Percentiles rank a stretch among this genome's conserved stretches.
Evolutionary conservation across 805 yeast genomes (phyloP).

Genomic region (Saccharomyces eubayanus): DNA sequence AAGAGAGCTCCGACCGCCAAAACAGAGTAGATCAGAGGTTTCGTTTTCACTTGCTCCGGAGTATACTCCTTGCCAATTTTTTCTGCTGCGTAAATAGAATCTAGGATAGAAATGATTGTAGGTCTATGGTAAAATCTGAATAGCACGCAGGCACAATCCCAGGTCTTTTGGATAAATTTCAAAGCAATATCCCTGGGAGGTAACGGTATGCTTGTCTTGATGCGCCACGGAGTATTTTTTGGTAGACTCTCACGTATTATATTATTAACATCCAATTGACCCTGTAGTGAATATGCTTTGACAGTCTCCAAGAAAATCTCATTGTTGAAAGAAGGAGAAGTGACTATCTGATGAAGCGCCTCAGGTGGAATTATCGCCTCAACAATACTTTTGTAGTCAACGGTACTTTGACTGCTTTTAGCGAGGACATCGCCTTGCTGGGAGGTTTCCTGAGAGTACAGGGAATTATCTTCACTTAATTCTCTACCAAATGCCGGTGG

Average conservation of each 20-base stretch:
- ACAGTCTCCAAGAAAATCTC: constrained; percentile 1
- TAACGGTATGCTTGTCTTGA: constrained; percentile 22
- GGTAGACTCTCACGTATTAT: background rate
- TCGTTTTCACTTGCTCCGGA: constrained; percentile 61
- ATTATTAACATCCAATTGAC: background rate
- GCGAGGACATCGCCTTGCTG: background rate
- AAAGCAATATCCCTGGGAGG: constrained; percentile 72
- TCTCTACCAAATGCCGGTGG: background rate
- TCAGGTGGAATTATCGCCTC: constrained; percentile 5
- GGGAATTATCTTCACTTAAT: background rate
- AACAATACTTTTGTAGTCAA: constrained; percentile 3
- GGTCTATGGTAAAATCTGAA: constrained; percentile 85
- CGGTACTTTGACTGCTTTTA: background rate
- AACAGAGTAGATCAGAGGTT: constrained; percentile 78
- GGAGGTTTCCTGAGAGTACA: background rate
- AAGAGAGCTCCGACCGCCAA: constrained; percentile 84
- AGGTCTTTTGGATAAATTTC: constrained; percentile 62
- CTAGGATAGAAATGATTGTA: constrained; percentile 63
- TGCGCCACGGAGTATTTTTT: background rate
- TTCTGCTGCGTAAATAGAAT: constrained; percentile 65
- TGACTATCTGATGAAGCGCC: constrained; percentile 1
- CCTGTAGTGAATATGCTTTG: constrained; percentile 3
- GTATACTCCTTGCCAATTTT: constrained; percentile 50
- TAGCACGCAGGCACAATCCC: constrained; percentile 80
- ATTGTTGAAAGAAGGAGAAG: background rate